Conservation (phyloP, 2,329 filamentous ascomycete genomes). For the Ambrosiella cleistominuta region DNA sequence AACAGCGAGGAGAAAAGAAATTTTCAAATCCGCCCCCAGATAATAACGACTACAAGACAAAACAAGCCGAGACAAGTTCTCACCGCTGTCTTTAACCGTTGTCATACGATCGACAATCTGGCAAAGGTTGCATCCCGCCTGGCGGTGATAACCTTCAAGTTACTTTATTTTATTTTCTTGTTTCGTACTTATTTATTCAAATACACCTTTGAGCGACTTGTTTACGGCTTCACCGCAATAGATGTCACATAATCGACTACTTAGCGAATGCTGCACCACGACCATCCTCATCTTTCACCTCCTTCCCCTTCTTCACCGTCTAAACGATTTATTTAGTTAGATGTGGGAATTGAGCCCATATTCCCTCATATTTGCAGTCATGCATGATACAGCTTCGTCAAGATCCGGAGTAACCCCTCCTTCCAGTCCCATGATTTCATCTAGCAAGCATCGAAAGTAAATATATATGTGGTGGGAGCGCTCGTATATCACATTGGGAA, state of each 20-base stretch:
- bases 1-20: no score
- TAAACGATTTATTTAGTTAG: not conserved
- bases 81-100: not conserved
- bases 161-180: not conserved
- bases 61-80: not conserved
- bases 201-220: no score
- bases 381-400: not conserved
- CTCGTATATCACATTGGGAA: no score
- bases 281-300: not conserved
- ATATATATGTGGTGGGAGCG: no score
- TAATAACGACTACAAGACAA: not conserved
- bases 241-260: no score
- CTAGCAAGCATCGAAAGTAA: not conserved
- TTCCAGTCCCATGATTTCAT: not conserved
- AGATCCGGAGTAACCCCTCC: not conserved
- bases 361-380: not conserved
- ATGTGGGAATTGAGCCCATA: not conserved
- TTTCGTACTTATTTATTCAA: no score
- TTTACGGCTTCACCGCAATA: not conserved
- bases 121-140: not conserved
- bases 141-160: not conserved
- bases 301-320: not conserved
- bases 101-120: not conserved
- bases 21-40: no score
- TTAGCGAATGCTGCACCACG: no score